Conservation (phyloP, 1,139 yeast genomes). For the Candida glucosophila region DNA sequence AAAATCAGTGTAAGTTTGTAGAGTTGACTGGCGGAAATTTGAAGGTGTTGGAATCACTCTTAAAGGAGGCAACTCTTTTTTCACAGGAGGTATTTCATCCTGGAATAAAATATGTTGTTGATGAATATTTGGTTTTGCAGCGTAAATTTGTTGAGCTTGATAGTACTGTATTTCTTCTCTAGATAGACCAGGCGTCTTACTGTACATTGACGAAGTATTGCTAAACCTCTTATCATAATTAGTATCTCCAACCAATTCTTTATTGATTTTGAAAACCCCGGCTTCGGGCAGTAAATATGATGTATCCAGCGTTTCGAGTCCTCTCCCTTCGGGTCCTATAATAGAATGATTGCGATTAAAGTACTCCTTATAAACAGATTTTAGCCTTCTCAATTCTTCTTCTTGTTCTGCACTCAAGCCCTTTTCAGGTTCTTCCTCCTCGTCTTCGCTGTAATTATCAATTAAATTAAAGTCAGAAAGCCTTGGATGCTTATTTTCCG, state of each 20-base stretch:
- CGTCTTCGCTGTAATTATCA: slow-evolving; percentile 31
- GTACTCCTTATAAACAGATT: slow-evolving; percentile 67
- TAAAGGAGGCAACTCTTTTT: slow-evolving; percentile 36
- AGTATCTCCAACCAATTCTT: slow-evolving; percentile 27
- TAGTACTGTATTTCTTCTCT: slow-evolving; percentile 7
- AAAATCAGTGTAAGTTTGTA: slow-evolving; percentile 43
- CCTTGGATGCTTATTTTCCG: no score
- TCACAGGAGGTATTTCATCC: slow-evolving; percentile 9
- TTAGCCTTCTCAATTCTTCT: slow-evolving; percentile 66
- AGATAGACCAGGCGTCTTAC: slow-evolving; percentile 13
- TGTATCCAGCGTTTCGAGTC: slow-evolving; percentile 16
- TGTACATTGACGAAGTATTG: slow-evolving; percentile 36
- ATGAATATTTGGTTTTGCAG: slow-evolving; percentile 8
- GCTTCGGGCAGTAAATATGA: slow-evolving; percentile 22
- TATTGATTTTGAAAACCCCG: slow-evolving; percentile 20
- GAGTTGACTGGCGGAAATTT: slow-evolving; percentile 39
- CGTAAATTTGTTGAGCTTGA: slow-evolving; percentile 9
- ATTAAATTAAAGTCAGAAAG: slow-evolving; percentile 33
- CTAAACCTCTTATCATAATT: slow-evolving; percentile 32
- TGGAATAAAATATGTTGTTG: no score
- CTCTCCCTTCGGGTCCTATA: slow-evolving; percentile 6
- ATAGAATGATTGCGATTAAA: slow-evolving; percentile 53
- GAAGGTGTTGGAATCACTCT: slow-evolving; percentile 40
- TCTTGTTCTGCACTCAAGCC: slow-evolving; percentile 44
- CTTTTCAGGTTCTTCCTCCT: slow-evolving; percentile 9